phyloP scores from a whole-genome alignment of 1,284 basidiomycete genomes.

The Cryptococcus neoformans region DNA sequence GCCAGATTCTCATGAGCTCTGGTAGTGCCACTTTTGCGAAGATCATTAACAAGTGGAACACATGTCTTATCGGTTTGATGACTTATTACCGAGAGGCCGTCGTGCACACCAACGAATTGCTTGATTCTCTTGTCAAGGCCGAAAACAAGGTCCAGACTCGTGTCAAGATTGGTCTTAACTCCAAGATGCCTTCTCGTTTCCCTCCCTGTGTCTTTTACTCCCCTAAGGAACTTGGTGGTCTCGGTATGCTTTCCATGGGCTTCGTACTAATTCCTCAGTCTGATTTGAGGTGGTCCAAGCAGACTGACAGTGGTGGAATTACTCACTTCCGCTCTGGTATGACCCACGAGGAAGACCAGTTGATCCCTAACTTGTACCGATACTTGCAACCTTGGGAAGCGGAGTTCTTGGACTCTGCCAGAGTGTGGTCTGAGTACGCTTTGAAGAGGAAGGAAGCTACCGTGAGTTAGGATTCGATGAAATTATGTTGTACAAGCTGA shows the following conservation, averaged over 20 bases:
- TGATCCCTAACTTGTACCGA: constrained; percentile 96
- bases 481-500: background rate
- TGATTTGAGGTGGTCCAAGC: constrained; percentile 96
- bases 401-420: constrained; percentile 95
- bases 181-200: constrained; percentile 99
- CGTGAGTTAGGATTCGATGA: background rate
- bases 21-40: constrained; percentile 99
- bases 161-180: constrained; percentile 98
- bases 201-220: constrained; percentile 95
- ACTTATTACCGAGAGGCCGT: constrained; percentile 99
- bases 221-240: constrained; percentile 92
- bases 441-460: constrained; percentile 99
- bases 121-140: constrained; percentile 91
- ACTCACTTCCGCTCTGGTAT: constrained; percentile 98
- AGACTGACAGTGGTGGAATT: constrained; percentile 90
- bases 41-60: constrained; percentile 99
- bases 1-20: constrained; percentile 97
- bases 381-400: constrained; percentile 99
- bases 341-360: constrained; percentile 90
- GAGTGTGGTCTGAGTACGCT: constrained; percentile 99
- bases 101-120: constrained; percentile 92
- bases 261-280: constrained; percentile 98
- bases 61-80: constrained; percentile 89
- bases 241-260: constrained; percentile 99
- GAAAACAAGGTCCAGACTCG: constrained; percentile 99